phyloP scores from a whole-genome alignment of 805 yeast genomes.

The Tetrapisispora arboricola region DNA sequence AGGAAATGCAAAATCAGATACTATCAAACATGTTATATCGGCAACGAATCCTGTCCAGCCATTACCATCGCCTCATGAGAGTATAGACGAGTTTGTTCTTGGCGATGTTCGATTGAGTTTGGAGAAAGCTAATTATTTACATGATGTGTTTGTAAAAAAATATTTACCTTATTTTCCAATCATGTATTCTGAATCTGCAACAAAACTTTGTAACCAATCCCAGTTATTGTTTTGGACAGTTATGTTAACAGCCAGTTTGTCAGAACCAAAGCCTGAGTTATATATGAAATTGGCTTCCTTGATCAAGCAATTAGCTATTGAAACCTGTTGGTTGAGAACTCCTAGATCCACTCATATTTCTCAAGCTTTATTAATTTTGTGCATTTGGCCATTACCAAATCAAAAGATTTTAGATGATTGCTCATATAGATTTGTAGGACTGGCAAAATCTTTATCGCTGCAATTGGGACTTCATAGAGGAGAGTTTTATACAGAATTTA shows the following conservation, averaged over 20 bases:
- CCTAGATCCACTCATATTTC: constrained; percentile 91
- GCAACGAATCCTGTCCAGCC: constrained; percentile 24
- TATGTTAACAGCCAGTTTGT: constrained; percentile 71
- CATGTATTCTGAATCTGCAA: constrained; percentile 56
- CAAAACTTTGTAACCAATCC: constrained; percentile 72
- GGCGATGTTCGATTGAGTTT: constrained; percentile 66
- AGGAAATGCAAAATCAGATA: neutral
- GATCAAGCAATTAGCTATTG: constrained; percentile 79
- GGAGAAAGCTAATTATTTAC: constrained; percentile 61
- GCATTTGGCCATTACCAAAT: constrained; percentile 89
- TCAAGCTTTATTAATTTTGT: constrained; percentile 75
- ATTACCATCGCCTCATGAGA: constrained; percentile 25
- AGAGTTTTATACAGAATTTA: constrained; percentile 80
- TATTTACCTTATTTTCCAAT: constrained; percentile 76
- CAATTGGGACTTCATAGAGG: constrained; percentile 90
- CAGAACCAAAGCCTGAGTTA: constrained; percentile 79
- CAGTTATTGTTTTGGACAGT: constrained; percentile 87
- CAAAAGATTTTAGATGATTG: constrained; percentile 88
- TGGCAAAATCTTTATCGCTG: constrained; percentile 74
- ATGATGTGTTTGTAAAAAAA: constrained; percentile 52
- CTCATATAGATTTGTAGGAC: constrained; percentile 77
- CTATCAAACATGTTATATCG: constrained; percentile 13
- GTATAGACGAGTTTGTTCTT: constrained; percentile 53
- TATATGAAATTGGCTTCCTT: constrained; percentile 67
- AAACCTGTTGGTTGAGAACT: constrained; percentile 86